These are phyloP conservation scores for Tetrapisispora pingtungensis DNA, from an alignment of 805 yeast genomes.

Conservation along the genomic window DNA sequence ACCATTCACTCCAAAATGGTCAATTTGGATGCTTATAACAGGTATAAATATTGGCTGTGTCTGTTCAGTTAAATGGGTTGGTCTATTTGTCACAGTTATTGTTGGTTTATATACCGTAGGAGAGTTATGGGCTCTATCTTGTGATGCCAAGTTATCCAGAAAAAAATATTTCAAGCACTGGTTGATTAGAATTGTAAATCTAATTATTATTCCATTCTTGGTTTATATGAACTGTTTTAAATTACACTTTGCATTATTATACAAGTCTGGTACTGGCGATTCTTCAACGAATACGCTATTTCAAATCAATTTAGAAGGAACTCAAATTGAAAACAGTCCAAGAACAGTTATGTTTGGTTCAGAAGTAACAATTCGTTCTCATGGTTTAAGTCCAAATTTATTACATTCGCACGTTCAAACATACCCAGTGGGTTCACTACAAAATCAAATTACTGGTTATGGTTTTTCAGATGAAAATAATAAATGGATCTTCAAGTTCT, in stretches of 20 bases:
- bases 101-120: constrained; percentile 50
- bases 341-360: constrained; percentile 56
- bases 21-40: constrained; percentile 46
- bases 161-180: constrained; percentile 51
- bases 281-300: constrained; percentile 81
- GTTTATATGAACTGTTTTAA: constrained; percentile 69
- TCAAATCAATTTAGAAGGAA: constrained; percentile 74
- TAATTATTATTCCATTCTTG: constrained; percentile 61
- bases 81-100: constrained; percentile 52
- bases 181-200: constrained; percentile 50
- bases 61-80: constrained; percentile 81
- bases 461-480: constrained; percentile 67
- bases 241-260: constrained; percentile 66
- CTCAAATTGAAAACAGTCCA: constrained; percentile 56
- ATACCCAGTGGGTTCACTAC: constrained; percentile 69
- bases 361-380: constrained; percentile 39
- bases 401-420: constrained; percentile 65
- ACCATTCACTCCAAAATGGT: constrained; percentile 65
- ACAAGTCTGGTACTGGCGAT: constrained; percentile 86
- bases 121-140: constrained; percentile 41
- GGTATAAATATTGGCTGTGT: constrained; percentile 75
- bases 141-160: constrained; percentile 23
- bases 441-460: constrained; percentile 73
- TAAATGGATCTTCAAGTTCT: constrained; percentile 51
- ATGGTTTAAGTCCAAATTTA: constrained; percentile 65